Conservation (phyloP, 2,329 filamentous ascomycete species). For the Tolypocladium sp. region DNA sequence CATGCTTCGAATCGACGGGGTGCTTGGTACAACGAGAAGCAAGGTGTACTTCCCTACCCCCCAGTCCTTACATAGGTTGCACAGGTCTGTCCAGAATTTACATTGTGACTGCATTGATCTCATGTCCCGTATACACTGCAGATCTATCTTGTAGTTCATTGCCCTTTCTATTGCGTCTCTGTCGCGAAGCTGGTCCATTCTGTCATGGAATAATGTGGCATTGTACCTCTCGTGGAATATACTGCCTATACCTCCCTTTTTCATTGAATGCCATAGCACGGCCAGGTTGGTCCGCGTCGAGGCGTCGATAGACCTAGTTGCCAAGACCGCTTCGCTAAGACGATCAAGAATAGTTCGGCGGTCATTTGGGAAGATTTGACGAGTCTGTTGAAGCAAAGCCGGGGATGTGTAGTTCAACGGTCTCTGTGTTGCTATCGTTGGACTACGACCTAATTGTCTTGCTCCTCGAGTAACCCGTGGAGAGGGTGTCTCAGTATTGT, state of each 20-base stretch:
- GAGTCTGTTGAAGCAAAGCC: not conserved
- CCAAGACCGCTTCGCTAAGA: not conserved
- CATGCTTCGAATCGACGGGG: not conserved
- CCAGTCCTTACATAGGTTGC: not conserved
- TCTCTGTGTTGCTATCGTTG: too few species aligned
- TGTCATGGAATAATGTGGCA: not conserved
- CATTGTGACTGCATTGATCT: not conserved
- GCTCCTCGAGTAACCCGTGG: too few species aligned
- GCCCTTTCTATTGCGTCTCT: not conserved
- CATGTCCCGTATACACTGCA: not conserved
- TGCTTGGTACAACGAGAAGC: not conserved
- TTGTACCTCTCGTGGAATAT: slow-evolving; percentile 1
- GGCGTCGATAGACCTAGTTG: not conserved
- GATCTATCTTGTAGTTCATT: not conserved
- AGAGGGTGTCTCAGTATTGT: not conserved
- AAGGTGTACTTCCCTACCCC: not conserved
- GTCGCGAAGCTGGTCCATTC: not conserved
- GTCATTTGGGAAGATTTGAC: not conserved
- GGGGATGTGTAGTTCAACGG: too few species aligned
- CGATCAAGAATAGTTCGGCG: not conserved
- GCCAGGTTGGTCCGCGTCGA: not conserved
- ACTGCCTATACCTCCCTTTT: not conserved
- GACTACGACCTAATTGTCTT: too few species aligned
- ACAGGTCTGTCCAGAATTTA: slow-evolving; percentile 2
- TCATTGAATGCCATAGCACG: slow-evolving; percentile 1